phyloP scores from a whole-genome alignment of 129 eudicot species.

The Saposhnikovia divaricata region DNA sequence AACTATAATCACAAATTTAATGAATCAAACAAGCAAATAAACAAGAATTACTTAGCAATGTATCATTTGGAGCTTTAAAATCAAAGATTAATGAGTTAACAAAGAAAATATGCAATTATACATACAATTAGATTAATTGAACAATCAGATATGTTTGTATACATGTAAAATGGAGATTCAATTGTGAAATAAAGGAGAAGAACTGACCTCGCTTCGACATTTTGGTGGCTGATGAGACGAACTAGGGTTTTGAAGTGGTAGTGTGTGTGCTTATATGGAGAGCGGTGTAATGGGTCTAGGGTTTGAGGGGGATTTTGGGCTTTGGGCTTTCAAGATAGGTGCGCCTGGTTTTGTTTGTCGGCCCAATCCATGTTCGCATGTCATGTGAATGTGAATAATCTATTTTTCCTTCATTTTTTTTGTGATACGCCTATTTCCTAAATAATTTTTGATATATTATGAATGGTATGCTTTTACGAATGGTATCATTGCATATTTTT shows the following conservation, averaged over 20 bases:
- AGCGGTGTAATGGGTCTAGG: neutral
- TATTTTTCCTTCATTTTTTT: too few species aligned
- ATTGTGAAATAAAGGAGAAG: neutral
- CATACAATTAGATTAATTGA: neutral
- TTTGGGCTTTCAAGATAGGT: neutral
- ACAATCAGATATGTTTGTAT: too few species aligned
- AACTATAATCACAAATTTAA: too few species aligned
- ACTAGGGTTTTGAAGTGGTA: neutral
- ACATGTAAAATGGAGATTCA: neutral
- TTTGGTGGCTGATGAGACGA: neutral
- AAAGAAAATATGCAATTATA: neutral
- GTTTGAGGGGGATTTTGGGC: neutral
- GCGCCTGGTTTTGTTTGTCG: neutral
- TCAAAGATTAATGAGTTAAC: too few species aligned
- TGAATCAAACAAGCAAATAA: neutral
- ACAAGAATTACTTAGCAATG: too few species aligned
- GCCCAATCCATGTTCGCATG: neutral
- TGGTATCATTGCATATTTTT: too few species aligned
- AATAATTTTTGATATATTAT: too few species aligned
- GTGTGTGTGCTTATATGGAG: neutral
- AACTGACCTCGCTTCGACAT: slow-evolving; percentile 30
- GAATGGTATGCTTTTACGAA: too few species aligned
- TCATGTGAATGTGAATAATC: too few species aligned
- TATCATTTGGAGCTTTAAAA: neutral
- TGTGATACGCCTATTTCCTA: too few species aligned